These are phyloP conservation scores for Trametes punicea DNA, from an alignment of 768 basidiomycete genomes.

Conservation along the genomic window DNA sequence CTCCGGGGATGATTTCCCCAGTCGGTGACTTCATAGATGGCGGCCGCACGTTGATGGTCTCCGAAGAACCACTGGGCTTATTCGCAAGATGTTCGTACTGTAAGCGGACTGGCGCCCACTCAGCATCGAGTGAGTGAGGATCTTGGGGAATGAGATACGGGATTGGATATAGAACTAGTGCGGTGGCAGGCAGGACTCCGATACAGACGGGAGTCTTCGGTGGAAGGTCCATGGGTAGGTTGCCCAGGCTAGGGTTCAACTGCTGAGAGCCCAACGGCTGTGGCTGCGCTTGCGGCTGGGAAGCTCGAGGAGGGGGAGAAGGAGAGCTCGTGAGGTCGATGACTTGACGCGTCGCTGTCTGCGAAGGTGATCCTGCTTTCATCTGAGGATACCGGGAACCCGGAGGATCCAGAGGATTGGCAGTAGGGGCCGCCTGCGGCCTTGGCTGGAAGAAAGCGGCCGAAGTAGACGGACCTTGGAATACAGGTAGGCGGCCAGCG, in stretches of 20 bases:
- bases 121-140: conserved; percentile 38
- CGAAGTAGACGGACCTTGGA: conserved; percentile 44
- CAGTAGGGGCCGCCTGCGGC: conserved; percentile 7
- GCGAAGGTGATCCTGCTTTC: conserved; percentile 11
- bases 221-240: conserved; percentile 56
- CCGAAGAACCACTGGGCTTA: conserved; percentile 44
- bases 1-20: conserved; percentile 56
- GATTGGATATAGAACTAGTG: conserved; percentile 81
- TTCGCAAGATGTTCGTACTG: conserved; percentile 65
- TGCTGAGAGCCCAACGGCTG: conserved; percentile 4
- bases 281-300: conserved; percentile 16
- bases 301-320: conserved; percentile 24
- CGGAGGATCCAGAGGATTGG: neutral
- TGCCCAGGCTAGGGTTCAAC: conserved; percentile 6
- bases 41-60: conserved; percentile 77
- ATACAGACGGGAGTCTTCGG: conserved; percentile 88
- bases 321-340: conserved; percentile 60
- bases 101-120: conserved; percentile 69
- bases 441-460: conserved; percentile 30
- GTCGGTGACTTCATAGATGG: conserved; percentile 49
- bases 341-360: conserved; percentile 42
- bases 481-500: conserved; percentile 47
- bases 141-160: conserved; percentile 52
- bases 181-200: conserved; percentile 78
- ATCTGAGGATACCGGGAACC: neutral